Base-by-base conservation (phyloP, 345 rosid genomes). In the Eutrema japonicum region DNA sequence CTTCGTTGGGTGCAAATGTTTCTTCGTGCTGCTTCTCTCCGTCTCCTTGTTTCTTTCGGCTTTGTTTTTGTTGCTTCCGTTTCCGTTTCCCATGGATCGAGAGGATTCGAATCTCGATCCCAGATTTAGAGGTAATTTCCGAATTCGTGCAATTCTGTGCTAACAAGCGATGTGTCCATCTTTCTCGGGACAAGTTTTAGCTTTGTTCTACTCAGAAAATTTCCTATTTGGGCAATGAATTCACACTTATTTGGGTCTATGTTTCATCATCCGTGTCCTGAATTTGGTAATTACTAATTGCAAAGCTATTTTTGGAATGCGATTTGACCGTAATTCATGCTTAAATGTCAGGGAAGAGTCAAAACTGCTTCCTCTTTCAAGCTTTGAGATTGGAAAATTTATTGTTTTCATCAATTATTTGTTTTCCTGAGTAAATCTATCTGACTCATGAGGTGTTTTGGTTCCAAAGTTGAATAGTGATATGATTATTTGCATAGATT, bases 21-120 rank as follows among this genome's bases (percentile, higher is more conserved):
- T 87, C 40, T 57, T 87, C 67, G 80, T 87, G 33, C 49, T 89
- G 74, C 26, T 85, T 59, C 76, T 88, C 41, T 88, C 96, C 10
- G 77, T 81, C 8, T 82, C 89, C 8, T 79, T 87, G 62, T 82
- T 89, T 80, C 84, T 92, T 26, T 89, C 97, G 29, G 96, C 96
- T 73, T 67, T 88, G 77, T 92, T 92, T 75, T 81, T 92, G 93
- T 64, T 92, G 82, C 89, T 92, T 50, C 97, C 96, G 14, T 86
- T 92, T 50, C 97, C 96, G 14, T 86, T 88, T 77, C 79, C 68
- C 35, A 56, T 84, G 76, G 91, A 75, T 86, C 89, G 69, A 8
- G 74, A 71, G 55, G 77, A 79, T 82, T 86, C 85, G 79, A 86
- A 83, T 88, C 92, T 85, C 64, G 92, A 88, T 83, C 84, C 85